These are phyloP conservation scores for Pholiota adiposa DNA, from an alignment of 1,284 basidiomycete species.

Conservation along the genomic window DNA sequence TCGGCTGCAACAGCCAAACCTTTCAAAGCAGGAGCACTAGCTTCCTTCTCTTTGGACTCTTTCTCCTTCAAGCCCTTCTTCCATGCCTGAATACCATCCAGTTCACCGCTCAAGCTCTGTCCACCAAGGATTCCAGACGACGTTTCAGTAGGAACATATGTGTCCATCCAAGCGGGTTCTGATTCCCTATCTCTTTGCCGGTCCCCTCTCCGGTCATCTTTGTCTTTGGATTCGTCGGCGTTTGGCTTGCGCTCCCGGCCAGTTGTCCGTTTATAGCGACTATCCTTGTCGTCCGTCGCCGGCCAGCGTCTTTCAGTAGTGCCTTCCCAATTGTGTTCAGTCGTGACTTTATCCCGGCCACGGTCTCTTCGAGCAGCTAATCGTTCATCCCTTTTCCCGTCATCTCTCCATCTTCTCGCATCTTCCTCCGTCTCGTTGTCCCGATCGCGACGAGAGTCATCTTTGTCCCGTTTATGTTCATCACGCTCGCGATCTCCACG, in stretches of 20 bases:
- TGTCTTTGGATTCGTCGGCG: conserved; percentile 59
- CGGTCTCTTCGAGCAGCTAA: conserved; percentile 62
- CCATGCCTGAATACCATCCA: conserved; percentile 89
- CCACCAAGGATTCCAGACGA: conserved; percentile 66
- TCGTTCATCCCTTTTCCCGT: conserved; percentile 78
- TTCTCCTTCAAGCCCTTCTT: conserved; percentile 88
- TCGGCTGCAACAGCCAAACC: conserved; percentile 15
- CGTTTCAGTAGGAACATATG: conserved; percentile 71
- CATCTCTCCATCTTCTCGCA: conserved; percentile 73
- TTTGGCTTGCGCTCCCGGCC: conserved; percentile 60
- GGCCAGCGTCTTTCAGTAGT: conserved; percentile 58
- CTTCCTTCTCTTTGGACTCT: conserved; percentile 59
- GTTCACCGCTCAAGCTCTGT: conserved; percentile 61
- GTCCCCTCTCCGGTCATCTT: conserved; percentile 61
- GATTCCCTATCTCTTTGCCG: conserved; percentile 69
- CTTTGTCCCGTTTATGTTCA: conserved; percentile 33
- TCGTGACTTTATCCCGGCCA: conserved; percentile 44
- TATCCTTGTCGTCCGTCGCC: conserved; percentile 65
- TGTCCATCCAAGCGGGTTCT: conserved; percentile 89
- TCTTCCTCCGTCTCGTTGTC: conserved; percentile 63
- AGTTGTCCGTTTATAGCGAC: conserved; percentile 56
- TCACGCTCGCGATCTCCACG: conserved; percentile 44
- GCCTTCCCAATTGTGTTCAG: conserved; percentile 46
- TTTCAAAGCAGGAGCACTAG: conserved; percentile 23
- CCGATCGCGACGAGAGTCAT: conserved; percentile 44